Evolutionary conservation across 2,329 filamentous ascomycete species (phyloP).

Genomic region (Alternaria panax): DNA sequence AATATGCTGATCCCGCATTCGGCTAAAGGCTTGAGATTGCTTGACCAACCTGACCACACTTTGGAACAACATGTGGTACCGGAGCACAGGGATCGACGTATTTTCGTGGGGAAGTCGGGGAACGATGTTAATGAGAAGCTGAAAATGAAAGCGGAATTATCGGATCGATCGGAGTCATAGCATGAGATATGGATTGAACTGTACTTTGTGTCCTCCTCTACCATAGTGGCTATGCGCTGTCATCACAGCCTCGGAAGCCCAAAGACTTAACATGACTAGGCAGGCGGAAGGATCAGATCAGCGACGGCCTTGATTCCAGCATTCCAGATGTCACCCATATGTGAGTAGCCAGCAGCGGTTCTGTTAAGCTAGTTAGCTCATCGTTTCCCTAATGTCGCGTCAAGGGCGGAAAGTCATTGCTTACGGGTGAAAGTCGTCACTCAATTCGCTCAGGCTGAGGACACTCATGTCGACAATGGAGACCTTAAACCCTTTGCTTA

Average conservation of each 20-base stretch:
- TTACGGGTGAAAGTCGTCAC: conserved; percentile 40
- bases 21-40: conserved; percentile 28
- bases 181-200: background rate
- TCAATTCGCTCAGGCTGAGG: conserved; percentile 26
- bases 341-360: conserved; percentile 35
- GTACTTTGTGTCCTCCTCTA: background rate
- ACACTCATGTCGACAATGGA: conserved; percentile 37
- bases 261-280: background rate
- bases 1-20: conserved; percentile 17
- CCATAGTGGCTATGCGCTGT: background rate
- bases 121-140: background rate
- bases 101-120: background rate
- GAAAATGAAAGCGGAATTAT: background rate
- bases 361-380: conserved; percentile 13
- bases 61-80: conserved; percentile 5
- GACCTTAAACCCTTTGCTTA: conserved; percentile 33
- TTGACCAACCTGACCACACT: conserved; percentile 6
- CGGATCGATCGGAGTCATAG: background rate
- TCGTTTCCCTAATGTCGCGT: background rate
- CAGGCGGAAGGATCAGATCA: conserved; percentile 2
- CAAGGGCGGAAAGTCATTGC: background rate
- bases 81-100: conserved; percentile 9
- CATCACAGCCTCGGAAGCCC: background rate
- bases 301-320: conserved; percentile 20
- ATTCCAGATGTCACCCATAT: conserved; percentile 42